These are phyloP conservation scores for Mycena indigotica DNA, from an alignment of 768 basidiomycete genomes.

Conservation along the genomic window DNA sequence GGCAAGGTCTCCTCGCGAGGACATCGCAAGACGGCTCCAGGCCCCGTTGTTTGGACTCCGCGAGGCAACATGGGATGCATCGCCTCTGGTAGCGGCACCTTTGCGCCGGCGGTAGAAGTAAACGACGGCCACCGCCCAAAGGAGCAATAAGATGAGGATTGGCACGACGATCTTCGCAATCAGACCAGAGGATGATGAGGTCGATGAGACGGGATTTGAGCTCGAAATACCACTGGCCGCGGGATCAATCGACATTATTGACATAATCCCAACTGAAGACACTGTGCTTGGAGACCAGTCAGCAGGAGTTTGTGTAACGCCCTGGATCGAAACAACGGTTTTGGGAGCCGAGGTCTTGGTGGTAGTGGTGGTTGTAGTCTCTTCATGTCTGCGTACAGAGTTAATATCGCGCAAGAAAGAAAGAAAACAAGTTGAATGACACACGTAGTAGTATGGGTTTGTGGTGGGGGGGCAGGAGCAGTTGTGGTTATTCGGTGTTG, in stretches of 20 bases:
- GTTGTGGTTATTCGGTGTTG: background rate
- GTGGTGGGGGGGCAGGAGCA: background rate
- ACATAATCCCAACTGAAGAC: background rate
- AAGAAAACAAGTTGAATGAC: background rate
- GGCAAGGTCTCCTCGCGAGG: slow-evolving; percentile 17
- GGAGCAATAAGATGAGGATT: background rate
- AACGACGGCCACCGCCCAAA: background rate
- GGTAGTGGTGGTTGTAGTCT: background rate
- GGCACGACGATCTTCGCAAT: background rate
- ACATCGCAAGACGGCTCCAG: slow-evolving; percentile 21
- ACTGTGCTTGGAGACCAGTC: background rate
- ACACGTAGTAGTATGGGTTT: background rate
- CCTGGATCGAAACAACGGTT: no score
- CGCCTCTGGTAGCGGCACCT: background rate
- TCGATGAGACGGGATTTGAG: background rate
- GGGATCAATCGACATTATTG: background rate
- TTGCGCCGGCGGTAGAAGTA: background rate
- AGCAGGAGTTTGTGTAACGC: no score
- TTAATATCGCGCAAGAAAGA: background rate
- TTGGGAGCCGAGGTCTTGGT: background rate
- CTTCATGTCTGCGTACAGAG: background rate
- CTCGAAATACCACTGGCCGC: background rate
- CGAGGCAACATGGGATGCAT: background rate
- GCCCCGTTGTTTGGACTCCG: no score
- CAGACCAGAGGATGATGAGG: background rate